Base-by-base conservation (phyloP, 2,329 filamentous ascomycete genomes). In the Sordariomycetes sp. region DNA sequence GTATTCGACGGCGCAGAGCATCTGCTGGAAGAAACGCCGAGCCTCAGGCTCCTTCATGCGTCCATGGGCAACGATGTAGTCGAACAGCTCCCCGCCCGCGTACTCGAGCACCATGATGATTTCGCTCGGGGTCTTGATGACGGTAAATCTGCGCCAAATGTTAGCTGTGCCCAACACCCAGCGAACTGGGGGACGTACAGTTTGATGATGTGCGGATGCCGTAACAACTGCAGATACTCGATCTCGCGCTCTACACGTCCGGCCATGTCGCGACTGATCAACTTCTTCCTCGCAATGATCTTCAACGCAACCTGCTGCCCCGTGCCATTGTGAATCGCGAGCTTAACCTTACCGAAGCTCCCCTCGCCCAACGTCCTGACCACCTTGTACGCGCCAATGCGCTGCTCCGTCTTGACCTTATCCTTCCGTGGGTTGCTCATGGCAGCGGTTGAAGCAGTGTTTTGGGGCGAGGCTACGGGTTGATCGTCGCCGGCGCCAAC, bases 71-170 rank as follows among this genome's bases (percentile, higher is more conserved):
- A 98, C 92, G 42, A 98, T 92, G 62, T 96, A 96, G 60, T 98
- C 90, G 61, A 98, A 98, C 39, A 98, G 71, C 61, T 98, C 92
- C 40, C 86, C 86, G 41, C 92, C 92, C 27, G 92, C 92, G 60
- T 94, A 98, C 61, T 98, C 92, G 46, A 98, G 76, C 32, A 98
- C 92, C 92, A 98, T 98, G 59, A 96, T 92, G 55, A 98, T 98
- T 57, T 98, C 92, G 41, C 75, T 79, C 17, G 80, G 77, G 6
- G 90, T 95, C 42, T 94, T 95, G 57, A 98, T 96, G 43, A 98
- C 92, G 20, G 92, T 96, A 60, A 86, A 94, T 37, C 86, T 92
- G 49, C 27, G 23, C 2, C 28, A 24, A 12, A 14, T n/a, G n/a
- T n/a, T n/a, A n/a, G n/a, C n/a, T n/a, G n/a, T n/a, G n/a, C n/a